phyloP scores from a whole-genome alignment of 2,329 filamentous ascomycete species.

The Xylariaceae sp. region DNA sequence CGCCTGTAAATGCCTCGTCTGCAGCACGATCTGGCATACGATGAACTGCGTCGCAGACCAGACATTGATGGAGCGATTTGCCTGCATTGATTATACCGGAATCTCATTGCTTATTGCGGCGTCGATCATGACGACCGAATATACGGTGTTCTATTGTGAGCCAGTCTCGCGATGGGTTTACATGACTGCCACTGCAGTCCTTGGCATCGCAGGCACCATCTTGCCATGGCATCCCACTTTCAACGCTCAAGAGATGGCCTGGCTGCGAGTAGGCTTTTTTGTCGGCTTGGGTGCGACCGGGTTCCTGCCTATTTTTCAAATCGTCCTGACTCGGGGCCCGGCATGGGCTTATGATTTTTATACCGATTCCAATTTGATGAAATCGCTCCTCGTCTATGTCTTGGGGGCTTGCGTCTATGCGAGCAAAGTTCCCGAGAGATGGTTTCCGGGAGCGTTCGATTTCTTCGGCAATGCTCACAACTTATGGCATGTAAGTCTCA shows the following conservation, averaged over 20 bases:
- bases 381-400: constrained; percentile 84
- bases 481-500: constrained; percentile 73
- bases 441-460: constrained; percentile 89
- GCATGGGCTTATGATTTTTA: constrained; percentile 87
- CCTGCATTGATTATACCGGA: constrained; percentile 96
- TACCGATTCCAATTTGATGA: constrained; percentile 66
- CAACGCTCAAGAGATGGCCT: constrained; percentile 88
- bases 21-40: constrained; percentile 96
- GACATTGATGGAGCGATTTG: constrained; percentile 86
- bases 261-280: constrained; percentile 89
- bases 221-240: constrained; percentile 95
- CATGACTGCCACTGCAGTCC: constrained; percentile 72
- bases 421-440: constrained; percentile 87
- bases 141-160: constrained; percentile 98
- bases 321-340: constrained; percentile 72
- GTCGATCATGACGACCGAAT: constrained; percentile 96
- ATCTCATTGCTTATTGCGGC: constrained; percentile 93
- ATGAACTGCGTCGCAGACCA: constrained; percentile 97
- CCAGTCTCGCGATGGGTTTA: constrained; percentile 82
- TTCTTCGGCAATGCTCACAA: constrained; percentile 96
- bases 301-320: constrained; percentile 82
- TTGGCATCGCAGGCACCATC: constrained; percentile 84
- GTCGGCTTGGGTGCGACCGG: constrained; percentile 82
- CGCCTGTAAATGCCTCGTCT: constrained; percentile 89
- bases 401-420: constrained; percentile 83